Conservation (phyloP, 192 early-diverging fungal genomes). For the Entomortierella parvispora region DNA sequence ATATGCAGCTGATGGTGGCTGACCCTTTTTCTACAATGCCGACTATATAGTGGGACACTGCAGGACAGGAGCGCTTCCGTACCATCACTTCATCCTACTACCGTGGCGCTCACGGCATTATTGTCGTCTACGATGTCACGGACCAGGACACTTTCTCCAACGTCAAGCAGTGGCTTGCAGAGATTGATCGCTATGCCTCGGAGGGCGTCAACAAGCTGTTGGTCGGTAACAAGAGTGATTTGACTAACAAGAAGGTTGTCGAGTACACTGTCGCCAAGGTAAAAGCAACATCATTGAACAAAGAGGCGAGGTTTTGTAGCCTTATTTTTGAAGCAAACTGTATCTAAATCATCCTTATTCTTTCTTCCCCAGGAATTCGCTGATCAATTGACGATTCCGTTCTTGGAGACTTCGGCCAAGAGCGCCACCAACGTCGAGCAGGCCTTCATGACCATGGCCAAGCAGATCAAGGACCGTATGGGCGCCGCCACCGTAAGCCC, state of each 20-base stretch:
- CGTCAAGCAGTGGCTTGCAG: conserved; percentile 97
- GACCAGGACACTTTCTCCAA: conserved; percentile 94
- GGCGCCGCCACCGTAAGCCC: conserved; percentile 56
- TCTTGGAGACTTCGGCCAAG: conserved; percentile 99
- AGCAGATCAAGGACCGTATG: conserved; percentile 96
- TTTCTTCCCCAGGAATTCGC: conserved; percentile 83
- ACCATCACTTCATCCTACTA: conserved; percentile 98
- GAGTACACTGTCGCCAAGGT: conserved; percentile 69
- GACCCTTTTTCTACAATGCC: no score
- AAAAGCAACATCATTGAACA: background rate
- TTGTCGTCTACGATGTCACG: conserved; percentile 98
- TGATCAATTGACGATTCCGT: conserved; percentile 84
- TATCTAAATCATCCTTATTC: background rate
- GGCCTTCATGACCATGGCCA: conserved; percentile 99
- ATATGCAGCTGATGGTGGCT: no score
- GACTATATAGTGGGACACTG: conserved; percentile 84
- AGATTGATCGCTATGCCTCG: conserved; percentile 96
- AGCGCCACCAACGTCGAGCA: conserved; percentile 98
- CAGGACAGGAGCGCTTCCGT: conserved; percentile 98
- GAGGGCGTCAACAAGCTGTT: conserved; percentile 98
- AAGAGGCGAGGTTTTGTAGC: no score
- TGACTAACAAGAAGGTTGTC: conserved; percentile 92
- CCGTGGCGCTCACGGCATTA: conserved; percentile 98
- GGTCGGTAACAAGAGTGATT: conserved; percentile 98
- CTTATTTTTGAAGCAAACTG: background rate